Base-by-base conservation (phyloP, 106 monocot species). In the Apostasia shenzhenica region DNA sequence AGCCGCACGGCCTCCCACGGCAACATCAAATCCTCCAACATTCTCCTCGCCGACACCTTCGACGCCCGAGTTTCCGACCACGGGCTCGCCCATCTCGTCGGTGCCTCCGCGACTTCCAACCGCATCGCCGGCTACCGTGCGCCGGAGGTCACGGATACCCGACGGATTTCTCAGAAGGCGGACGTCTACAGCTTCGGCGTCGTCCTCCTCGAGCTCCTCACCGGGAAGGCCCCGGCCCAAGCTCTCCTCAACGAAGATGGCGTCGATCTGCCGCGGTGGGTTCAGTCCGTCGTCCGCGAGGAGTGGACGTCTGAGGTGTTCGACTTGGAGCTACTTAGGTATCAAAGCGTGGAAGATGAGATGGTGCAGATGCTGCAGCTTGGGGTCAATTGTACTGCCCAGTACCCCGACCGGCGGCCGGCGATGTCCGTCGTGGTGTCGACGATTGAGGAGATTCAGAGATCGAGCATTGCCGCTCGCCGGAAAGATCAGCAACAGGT, bases 111-210 rank as follows among this genome's bases (percentile, higher is more conserved):
- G 48, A 11, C 68, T 1, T 75, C 85, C 2, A 85, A 79, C 46
- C 91, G 89, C 2, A 66, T 72, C 14, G 70, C 81, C 0, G 89
- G 92, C 11, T 92, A 92, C 66, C 84, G 92, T 12, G 89, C 87
- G 0, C 97, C 97, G 0, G 92, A 92, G 57, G 84, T 92, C 37
- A 87, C 86, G 0, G 84, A 89, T 56, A 14, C 66, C 14, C 68
- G 89, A 7, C 80, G 55, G 63, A 67, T 83, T 48, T 89, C 95
- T 5, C 89, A 82, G 55, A 86, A 86, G 69, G 89, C 89, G 0
- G 95, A 97, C 52, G 84, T 92, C 39, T 92, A 97, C 82, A 85
- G 92, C 72, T 97, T 97, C 55, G 95, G 95, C 2, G 92, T 97
- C 41, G 78, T 97, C 14, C 72, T 97, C 5, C 76, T 97, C 8